Evolutionary conservation across 106 monocot species (phyloP), one percentile per base, ranked within the genome.

Genomic region (Hemerocallis citrina): DNA sequence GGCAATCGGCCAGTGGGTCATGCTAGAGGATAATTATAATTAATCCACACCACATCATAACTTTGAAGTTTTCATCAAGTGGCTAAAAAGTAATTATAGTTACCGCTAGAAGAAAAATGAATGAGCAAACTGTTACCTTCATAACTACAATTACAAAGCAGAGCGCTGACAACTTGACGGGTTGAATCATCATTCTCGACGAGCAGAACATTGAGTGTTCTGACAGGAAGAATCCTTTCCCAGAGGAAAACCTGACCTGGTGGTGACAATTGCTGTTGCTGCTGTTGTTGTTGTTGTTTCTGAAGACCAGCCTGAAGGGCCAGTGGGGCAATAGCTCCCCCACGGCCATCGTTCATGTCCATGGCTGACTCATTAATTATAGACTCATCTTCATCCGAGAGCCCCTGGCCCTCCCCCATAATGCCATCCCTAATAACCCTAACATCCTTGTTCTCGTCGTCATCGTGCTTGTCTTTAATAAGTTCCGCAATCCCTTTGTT

Each of bases 151-250:
- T 91, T 96, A 8, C 96, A 84, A 28, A 96, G 90, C 74, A 96
- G 77, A 5, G 96, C 90, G 31, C 75, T 81, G 54, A 96, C 84
- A 20, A 96, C 83, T 33, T 91, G 90, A 17, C 96, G 80, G 23
- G 96, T 96, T 19, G 76, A 96, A 67, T 96, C 81, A 58, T 96
- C 96, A 81, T 81, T 84, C 74, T 96, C 96, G 66, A 96, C 96
- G 1, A 96, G 72, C 40, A 96, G 72, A 59, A 96, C 87, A 46
- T 84, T 90, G 24, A 91, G 68, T 20, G 81, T 78, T 69, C 77
- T 74, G 15, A 91, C 61, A 23, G 96, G 96, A 61, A 96, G 84
- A 79, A 96, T 87, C 47, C 74, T 86, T 52, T 96, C 96, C 96
- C 96, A 96, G 0, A 29, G 62, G 9, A 96, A 51, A 51, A 68